Conservation (phyloP, 306 rosid genomes). For the Trifolium fragiferum region DNA sequence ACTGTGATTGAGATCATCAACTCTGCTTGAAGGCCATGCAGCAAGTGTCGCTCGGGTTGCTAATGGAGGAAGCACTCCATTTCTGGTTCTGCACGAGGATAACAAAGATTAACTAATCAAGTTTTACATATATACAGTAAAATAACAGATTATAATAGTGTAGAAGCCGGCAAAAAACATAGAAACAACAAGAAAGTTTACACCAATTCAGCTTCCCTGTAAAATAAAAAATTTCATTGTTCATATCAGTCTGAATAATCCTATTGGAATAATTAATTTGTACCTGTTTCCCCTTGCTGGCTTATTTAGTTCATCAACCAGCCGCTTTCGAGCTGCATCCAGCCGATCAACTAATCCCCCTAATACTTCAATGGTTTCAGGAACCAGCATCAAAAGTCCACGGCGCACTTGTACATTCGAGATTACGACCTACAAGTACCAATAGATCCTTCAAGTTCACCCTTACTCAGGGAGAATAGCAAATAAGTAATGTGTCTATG, state of each 20-base stretch:
- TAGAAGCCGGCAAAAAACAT: slow-evolving; percentile 27
- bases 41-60: slow-evolving; percentile 82
- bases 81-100: slow-evolving; percentile 66
- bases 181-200: slow-evolving; percentile 27
- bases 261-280: not conserved
- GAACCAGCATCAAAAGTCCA: slow-evolving; percentile 90
- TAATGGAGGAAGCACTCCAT: slow-evolving; percentile 73
- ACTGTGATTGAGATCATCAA: slow-evolving; percentile 44
- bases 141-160: slow-evolving; percentile 13
- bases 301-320: slow-evolving; percentile 82
- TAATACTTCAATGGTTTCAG: slow-evolving; percentile 73
- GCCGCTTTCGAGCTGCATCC: slow-evolving; percentile 80
- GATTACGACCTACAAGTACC: slow-evolving; percentile 66
- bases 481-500: not conserved
- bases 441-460: slow-evolving; percentile 41
- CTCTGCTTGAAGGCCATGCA: slow-evolving; percentile 74
- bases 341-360: slow-evolving; percentile 87
- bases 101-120: slow-evolving; percentile 30
- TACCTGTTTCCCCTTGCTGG: slow-evolving; percentile 94
- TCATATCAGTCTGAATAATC: slow-evolving; percentile 21
- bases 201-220: slow-evolving; percentile 9
- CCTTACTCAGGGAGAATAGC: slow-evolving; percentile 3
- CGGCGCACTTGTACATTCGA: slow-evolving; percentile 75
- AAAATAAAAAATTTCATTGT: slow-evolving; percentile 6
- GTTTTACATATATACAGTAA: slow-evolving; percentile 1